phyloP scores from a whole-genome alignment of 805 yeast species.

The Cyberlindnera xylosilytica region DNA sequence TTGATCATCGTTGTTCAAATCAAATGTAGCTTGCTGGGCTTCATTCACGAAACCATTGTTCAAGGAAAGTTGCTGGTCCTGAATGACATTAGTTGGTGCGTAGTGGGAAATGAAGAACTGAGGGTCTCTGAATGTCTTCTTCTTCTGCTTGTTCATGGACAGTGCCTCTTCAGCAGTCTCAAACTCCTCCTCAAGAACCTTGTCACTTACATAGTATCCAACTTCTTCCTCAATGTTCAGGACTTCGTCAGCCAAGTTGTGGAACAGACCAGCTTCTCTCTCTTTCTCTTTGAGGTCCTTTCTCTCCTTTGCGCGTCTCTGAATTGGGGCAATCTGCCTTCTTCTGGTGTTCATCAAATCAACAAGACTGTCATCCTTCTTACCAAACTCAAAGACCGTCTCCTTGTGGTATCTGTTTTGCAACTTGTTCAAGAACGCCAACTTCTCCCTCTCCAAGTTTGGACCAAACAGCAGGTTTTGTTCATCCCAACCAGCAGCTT shows the following conservation, averaged over 20 bases:
- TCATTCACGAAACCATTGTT: conserved; percentile 71
- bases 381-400: conserved; percentile 89
- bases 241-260: conserved; percentile 70
- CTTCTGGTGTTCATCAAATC: conserved; percentile 86
- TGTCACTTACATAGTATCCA: conserved; percentile 45
- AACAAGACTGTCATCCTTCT: conserved; percentile 63
- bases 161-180: conserved; percentile 37
- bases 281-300: conserved; percentile 67
- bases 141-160: conserved; percentile 23
- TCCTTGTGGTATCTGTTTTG: conserved; percentile 72
- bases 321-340: conserved; percentile 84
- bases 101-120: conserved; percentile 81
- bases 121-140: conserved; percentile 68
- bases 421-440: conserved; percentile 66
- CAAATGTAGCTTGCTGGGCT: conserved; percentile 85
- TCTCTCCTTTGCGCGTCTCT: conserved; percentile 70
- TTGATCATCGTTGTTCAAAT: conserved; percentile 75
- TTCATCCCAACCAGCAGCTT: conserved; percentile 81
- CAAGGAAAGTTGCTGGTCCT: conserved; percentile 70
- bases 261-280: conserved; percentile 70
- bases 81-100: conserved; percentile 77
- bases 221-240: conserved; percentile 49
- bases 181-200: conserved; percentile 35
- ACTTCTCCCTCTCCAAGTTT: conserved; percentile 70
- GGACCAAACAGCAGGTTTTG: conserved; percentile 78